Evolutionary conservation across 139 green algal genomes (phyloP).

Genomic region (Chlamydomonas incerta): DNA sequence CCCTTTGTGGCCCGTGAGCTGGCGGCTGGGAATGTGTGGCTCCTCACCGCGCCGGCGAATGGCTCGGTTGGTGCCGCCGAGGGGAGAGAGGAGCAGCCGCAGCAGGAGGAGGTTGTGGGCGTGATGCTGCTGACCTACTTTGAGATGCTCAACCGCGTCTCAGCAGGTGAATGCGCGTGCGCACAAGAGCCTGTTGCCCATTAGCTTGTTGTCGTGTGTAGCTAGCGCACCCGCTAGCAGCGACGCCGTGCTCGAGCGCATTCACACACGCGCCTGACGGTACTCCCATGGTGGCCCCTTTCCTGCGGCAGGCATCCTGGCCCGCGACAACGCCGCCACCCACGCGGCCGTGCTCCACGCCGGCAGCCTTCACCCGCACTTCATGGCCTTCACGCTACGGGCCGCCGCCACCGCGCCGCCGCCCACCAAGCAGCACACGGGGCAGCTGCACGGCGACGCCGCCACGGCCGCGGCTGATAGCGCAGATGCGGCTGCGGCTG

Average conservation of each 20-base stretch:
- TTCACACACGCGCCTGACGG: too few relatives aligned
- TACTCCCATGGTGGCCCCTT: too few relatives aligned
- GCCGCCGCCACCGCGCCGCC: neutral
- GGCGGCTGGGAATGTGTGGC: slow-evolving; percentile 27
- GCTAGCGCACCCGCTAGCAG: too few relatives aligned
- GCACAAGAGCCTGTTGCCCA: too few relatives aligned
- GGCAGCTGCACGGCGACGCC: too few relatives aligned
- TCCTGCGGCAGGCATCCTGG: slow-evolving; percentile 39
- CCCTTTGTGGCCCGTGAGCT: slow-evolving; percentile 25
- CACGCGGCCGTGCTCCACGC: slow-evolving; percentile 11
- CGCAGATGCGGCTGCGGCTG: neutral
- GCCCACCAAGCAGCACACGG: neutral
- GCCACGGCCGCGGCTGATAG: neutral
- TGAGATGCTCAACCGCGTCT: neutral
- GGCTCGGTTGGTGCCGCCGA: neutral
- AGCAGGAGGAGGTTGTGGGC: neutral
- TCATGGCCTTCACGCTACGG: slow-evolving; percentile 1
- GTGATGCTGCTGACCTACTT: slow-evolving; percentile 25
- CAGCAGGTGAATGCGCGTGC: neutral
- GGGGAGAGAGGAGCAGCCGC: neutral
- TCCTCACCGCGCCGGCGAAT: neutral
- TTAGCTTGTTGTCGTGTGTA: too few relatives aligned
- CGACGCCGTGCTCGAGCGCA: too few relatives aligned
- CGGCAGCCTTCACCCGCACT: slow-evolving; percentile 1
- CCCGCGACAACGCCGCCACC: neutral